phyloP scores from a whole-genome alignment of 2,329 filamentous ascomycete genomes.

The Dothideomycetidae sp. region DNA sequence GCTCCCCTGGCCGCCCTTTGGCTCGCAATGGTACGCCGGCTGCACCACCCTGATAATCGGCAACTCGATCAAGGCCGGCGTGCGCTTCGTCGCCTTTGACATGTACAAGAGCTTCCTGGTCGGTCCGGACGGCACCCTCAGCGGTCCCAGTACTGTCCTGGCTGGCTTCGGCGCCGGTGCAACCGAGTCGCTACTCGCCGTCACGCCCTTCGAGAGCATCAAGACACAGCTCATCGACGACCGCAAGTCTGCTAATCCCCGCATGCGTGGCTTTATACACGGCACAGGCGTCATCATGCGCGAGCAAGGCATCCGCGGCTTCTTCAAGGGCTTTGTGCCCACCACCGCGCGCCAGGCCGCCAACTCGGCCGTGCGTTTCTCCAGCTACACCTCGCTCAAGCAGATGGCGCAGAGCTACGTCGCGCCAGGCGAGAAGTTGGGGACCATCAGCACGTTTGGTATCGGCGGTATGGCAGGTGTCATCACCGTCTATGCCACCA shows the following conservation, averaged over 20 bases:
- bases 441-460: conserved; percentile 72
- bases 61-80: conserved; percentile 91
- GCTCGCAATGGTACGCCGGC: conserved; percentile 89
- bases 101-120: conserved; percentile 74
- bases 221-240: conserved; percentile 98
- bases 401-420: conserved; percentile 88
- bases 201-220: conserved; percentile 95
- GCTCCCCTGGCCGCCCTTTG: conserved; percentile 88
- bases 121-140: conserved; percentile 75
- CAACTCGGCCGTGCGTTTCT: conserved; percentile 84
- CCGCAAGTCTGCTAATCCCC: conserved; percentile 69
- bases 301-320: conserved; percentile 77
- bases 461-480: conserved; percentile 80
- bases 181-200: conserved; percentile 82
- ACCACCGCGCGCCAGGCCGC: conserved; percentile 90
- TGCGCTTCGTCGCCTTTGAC: conserved; percentile 93
- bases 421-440: conserved; percentile 86
- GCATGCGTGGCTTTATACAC: conserved; percentile 84
- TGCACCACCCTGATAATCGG: conserved; percentile 95
- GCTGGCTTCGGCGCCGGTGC: conserved; percentile 90
- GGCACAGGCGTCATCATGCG: conserved; percentile 74
- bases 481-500: conserved; percentile 61
- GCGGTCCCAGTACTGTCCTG: conserved; percentile 77
- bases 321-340: conserved; percentile 93
- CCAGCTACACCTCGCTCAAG: conserved; percentile 74